These are phyloP conservation scores for Ascochyta lentis DNA, from an alignment of 2,329 filamentous ascomycete genomes.

Conservation along the genomic window DNA sequence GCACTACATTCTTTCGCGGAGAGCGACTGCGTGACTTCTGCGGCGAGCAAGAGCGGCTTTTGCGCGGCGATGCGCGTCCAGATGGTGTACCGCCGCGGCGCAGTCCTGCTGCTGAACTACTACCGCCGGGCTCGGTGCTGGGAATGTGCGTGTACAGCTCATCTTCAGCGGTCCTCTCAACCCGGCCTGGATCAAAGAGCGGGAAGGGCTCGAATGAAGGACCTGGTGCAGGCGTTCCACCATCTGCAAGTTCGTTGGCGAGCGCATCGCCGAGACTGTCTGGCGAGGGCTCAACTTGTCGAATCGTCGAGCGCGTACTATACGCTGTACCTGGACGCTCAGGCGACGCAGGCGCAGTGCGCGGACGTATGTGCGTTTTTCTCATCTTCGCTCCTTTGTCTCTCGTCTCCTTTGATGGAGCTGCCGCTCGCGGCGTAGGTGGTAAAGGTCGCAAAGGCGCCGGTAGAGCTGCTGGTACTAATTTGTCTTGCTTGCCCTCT, in stretches of 20 bases:
- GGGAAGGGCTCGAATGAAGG: slow-evolving; percentile 11
- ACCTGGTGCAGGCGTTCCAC: neutral
- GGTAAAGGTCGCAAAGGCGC: neutral
- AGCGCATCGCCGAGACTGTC: slow-evolving; percentile 20
- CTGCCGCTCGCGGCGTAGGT: neutral
- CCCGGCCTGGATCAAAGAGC: neutral
- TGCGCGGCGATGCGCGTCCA: slow-evolving; percentile 12
- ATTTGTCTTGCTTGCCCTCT: neutral
- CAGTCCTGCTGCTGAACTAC: neutral
- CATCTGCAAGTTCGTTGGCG: slow-evolving; percentile 5
- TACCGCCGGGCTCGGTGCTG: neutral
- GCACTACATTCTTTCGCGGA: neutral
- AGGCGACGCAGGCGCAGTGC: slow-evolving; percentile 14
- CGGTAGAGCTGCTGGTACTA: neutral
- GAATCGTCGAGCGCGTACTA: slow-evolving; percentile 35
- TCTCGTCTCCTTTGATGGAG: neutral
- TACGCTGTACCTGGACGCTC: slow-evolving; percentile 29
- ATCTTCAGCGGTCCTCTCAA: neutral
- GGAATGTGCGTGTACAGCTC: slow-evolving; percentile 1
- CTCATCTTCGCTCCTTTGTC: slow-evolving; percentile 14
- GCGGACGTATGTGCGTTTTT: slow-evolving; percentile 26
- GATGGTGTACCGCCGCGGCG: slow-evolving; percentile 12
- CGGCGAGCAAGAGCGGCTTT: slow-evolving; percentile 1
- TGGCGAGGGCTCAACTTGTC: slow-evolving; percentile 38
- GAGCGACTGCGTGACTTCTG: neutral